Conservation (phyloP, 1,139 yeast species). For the Blastobotrys apis region DNA sequence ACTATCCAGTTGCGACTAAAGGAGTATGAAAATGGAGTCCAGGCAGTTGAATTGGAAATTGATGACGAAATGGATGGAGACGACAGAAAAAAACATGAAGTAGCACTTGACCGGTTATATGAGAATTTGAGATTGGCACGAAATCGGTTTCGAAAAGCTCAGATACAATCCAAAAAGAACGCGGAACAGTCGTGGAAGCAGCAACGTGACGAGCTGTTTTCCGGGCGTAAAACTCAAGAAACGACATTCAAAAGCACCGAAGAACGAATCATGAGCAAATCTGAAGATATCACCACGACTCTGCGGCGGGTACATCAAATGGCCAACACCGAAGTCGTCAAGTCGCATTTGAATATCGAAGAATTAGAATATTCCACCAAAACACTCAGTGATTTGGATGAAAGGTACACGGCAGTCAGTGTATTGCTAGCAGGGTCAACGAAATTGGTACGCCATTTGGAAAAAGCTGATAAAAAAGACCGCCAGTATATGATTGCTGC, state of each 20-base stretch:
- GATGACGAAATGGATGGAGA: slow-evolving; percentile 18
- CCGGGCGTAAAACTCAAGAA: slow-evolving; percentile 3
- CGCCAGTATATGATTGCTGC: slow-evolving; percentile 56
- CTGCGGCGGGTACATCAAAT: slow-evolving; percentile 52
- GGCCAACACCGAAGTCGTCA: slow-evolving; percentile 44
- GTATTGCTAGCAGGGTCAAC: slow-evolving; percentile 51
- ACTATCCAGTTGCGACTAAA: slow-evolving; percentile 29
- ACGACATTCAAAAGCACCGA: slow-evolving; percentile 22
- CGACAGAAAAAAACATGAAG: slow-evolving; percentile 17
- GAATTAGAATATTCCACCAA: slow-evolving; percentile 57
- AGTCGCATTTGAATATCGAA: slow-evolving; percentile 59
- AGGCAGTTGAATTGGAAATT: slow-evolving; percentile 22
- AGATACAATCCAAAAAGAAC: slow-evolving; percentile 29
- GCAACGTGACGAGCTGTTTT: slow-evolving; percentile 29
- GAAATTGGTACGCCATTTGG: slow-evolving; percentile 57
- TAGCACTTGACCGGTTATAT: slow-evolving; percentile 25
- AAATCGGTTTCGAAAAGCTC: slow-evolving; percentile 30
- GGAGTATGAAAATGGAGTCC: slow-evolving; percentile 26
- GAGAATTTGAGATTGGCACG: slow-evolving; percentile 27
- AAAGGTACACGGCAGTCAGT: slow-evolving; percentile 51
- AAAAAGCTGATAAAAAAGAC: slow-evolving; percentile 63
- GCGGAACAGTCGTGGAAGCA: slow-evolving; percentile 22
- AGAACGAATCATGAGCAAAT: slow-evolving; percentile 43
- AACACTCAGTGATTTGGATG: slow-evolving; percentile 47
- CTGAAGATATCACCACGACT: slow-evolving; percentile 51